Evolutionary conservation across 2,329 filamentous ascomycete genomes (phyloP).

Genomic region (Clarireedia hainanense): DNA sequence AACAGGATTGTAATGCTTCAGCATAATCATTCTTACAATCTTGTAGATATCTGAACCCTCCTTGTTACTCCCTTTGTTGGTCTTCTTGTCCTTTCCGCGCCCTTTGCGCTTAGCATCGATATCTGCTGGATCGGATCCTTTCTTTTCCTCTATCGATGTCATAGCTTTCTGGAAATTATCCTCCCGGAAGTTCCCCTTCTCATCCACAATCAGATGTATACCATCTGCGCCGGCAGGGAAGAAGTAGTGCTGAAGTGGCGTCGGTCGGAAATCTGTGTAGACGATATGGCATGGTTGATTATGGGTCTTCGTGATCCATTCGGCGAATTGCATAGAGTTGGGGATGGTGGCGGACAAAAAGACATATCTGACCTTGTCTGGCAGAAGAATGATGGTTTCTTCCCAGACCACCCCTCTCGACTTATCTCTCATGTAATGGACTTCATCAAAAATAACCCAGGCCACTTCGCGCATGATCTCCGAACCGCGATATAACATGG

Average conservation of each 20-base stretch:
- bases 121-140: slow-evolving; percentile 76
- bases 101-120: slow-evolving; percentile 73
- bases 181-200: slow-evolving; percentile 93
- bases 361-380: slow-evolving; percentile 97
- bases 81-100: slow-evolving; percentile 85
- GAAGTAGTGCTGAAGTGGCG: slow-evolving; percentile 94
- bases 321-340: slow-evolving; percentile 97
- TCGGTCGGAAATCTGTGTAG: slow-evolving; percentile 96
- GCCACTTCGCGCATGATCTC: slow-evolving; percentile 99
- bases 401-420: slow-evolving; percentile 96
- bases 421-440: slow-evolving; percentile 97
- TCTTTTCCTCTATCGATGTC: slow-evolving; percentile 78
- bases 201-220: slow-evolving; percentile 89
- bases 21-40: slow-evolving; percentile 98
- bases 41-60: slow-evolving; percentile 85
- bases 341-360: slow-evolving; percentile 97
- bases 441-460: slow-evolving; percentile 98
- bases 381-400: slow-evolving; percentile 94
- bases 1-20: slow-evolving; percentile 93
- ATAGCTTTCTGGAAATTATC: slow-evolving; percentile 98
- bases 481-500: slow-evolving; percentile 95
- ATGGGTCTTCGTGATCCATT: slow-evolving; percentile 98
- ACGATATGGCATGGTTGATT: slow-evolving; percentile 97
- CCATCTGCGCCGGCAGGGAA: slow-evolving; percentile 89
- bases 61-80: slow-evolving; percentile 74